Evolutionary conservation across 2,329 filamentous ascomycete genomes (phyloP).

Genomic region (Dactylellina cionopaga): DNA sequence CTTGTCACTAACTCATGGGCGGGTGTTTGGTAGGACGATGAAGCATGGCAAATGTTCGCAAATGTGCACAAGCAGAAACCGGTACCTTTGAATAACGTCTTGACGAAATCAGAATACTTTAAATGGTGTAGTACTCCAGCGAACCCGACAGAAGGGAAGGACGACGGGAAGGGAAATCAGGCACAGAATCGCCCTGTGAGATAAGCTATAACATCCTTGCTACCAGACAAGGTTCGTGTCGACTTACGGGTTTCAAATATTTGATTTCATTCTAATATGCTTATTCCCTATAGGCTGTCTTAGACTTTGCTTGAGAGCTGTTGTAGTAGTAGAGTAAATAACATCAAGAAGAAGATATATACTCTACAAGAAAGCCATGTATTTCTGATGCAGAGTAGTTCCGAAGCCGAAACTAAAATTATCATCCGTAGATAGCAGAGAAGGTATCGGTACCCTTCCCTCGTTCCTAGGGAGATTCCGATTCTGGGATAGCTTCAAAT

Average conservation of each 20-base stretch:
- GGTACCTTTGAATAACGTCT: slow-evolving; percentile 28
- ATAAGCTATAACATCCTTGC: no score
- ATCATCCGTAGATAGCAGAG: neutral
- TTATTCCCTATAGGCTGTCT: no score
- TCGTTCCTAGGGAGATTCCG: neutral
- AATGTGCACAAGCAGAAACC: slow-evolving; percentile 40
- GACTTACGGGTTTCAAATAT: no score
- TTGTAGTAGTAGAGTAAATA: no score
- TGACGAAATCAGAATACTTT: slow-evolving; percentile 37
- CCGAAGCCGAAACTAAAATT: neutral
- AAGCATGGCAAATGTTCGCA: slow-evolving; percentile 49
- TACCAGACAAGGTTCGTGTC: no score
- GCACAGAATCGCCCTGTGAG: neutral
- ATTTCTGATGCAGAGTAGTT: neutral
- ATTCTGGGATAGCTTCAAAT: slow-evolving; percentile 1
- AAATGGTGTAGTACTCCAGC: slow-evolving; percentile 33
- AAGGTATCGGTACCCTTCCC: no score
- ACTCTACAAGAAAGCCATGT: no score
- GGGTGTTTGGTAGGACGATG: slow-evolving; percentile 29
- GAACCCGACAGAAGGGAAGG: slow-evolving; percentile 1
- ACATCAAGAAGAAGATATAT: no score
- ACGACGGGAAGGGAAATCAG: slow-evolving; percentile 23
- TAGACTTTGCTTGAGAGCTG: no score
- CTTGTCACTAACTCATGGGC: neutral
- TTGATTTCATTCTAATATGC: no score